phyloP scores from a whole-genome alignment of 2,329 filamentous ascomycete genomes.

The Beauveria brongniartii region DNA sequence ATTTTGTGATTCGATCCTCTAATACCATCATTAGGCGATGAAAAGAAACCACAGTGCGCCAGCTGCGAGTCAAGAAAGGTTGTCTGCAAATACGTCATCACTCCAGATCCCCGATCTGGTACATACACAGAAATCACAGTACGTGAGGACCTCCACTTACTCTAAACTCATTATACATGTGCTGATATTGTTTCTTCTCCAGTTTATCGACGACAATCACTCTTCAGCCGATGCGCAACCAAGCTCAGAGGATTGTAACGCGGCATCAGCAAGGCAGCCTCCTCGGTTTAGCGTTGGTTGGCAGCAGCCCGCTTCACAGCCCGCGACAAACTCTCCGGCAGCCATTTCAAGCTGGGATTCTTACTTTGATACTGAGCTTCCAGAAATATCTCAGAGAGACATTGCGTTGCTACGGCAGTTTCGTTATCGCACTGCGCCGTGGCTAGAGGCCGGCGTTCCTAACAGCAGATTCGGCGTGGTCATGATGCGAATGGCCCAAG shows the following conservation, averaged over 20 bases:
- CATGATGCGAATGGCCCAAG: constrained; percentile 15
- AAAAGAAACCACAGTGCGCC: constrained; percentile 15
- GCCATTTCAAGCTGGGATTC: constrained; percentile 14
- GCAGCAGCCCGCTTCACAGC: background rate
- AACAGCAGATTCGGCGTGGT: constrained; percentile 12
- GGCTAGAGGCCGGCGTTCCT: constrained; percentile 16
- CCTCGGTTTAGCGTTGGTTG: background rate
- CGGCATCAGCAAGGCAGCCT: background rate
- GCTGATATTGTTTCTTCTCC: background rate
- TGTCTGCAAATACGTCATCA: constrained; percentile 12
- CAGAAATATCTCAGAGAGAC: constrained; percentile 6
- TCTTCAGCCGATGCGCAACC: background rate
- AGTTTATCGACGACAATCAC: background rate
- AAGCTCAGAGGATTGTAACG: background rate
- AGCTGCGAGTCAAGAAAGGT: constrained; percentile 14
- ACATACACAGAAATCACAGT: constrained; percentile 13
- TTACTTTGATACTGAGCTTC: constrained; percentile 13
- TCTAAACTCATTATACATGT: background rate
- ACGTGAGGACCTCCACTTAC: background rate
- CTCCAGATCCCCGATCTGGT: background rate
- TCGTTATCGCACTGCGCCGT: constrained; percentile 16
- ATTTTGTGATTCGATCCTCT: too few relatives aligned
- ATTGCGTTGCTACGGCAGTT: constrained; percentile 15
- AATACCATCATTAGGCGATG: constrained; percentile 11
- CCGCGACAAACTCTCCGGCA: background rate